Evolutionary conservation across 495 filamentous ascomycete genomes (phyloP).

Genomic region (Aspergillus cavernicola): DNA sequence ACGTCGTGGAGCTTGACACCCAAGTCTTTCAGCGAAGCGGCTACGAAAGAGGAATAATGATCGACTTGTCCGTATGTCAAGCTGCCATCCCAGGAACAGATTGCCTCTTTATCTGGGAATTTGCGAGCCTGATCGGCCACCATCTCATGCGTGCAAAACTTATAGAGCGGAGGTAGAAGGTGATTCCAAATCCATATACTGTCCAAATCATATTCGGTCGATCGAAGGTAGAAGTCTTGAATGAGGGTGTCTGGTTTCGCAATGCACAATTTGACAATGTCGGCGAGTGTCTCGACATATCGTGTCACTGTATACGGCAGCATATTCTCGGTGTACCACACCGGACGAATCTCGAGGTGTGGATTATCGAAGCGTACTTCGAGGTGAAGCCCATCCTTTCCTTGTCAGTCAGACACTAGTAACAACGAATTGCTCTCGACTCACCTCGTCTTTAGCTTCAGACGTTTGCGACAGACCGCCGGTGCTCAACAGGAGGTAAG

Average conservation of each 20-base stretch:
- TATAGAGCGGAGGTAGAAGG: slow-evolving; percentile 25
- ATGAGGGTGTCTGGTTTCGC: slow-evolving; percentile 19
- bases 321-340: slow-evolving; percentile 27
- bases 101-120: slow-evolving; percentile 33
- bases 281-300: slow-evolving; percentile 27
- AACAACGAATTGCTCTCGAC: background rate
- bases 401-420: background rate
- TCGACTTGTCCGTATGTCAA: slow-evolving; percentile 46
- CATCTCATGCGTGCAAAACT: slow-evolving; percentile 45
- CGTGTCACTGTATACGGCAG: slow-evolving; percentile 32
- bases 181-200: slow-evolving; percentile 36
- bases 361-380: slow-evolving; percentile 23
- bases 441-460: slow-evolving; percentile 25
- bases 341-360: slow-evolving; percentile 25
- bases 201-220: slow-evolving; percentile 26
- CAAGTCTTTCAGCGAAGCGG: slow-evolving; percentile 21
- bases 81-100: slow-evolving; percentile 46
- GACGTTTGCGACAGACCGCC: slow-evolving; percentile 19
- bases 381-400: slow-evolving; percentile 24
- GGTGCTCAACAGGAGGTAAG: slow-evolving; percentile 32
- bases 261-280: slow-evolving; percentile 29
- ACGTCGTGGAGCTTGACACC: slow-evolving; percentile 33
- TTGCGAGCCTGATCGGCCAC: slow-evolving; percentile 33
- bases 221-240: slow-evolving; percentile 21
- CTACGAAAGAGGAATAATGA: slow-evolving; percentile 30